These are phyloP conservation scores for Thecaphora thlaspeos DNA, from an alignment of 1,284 basidiomycete species.

Conservation along the genomic window DNA sequence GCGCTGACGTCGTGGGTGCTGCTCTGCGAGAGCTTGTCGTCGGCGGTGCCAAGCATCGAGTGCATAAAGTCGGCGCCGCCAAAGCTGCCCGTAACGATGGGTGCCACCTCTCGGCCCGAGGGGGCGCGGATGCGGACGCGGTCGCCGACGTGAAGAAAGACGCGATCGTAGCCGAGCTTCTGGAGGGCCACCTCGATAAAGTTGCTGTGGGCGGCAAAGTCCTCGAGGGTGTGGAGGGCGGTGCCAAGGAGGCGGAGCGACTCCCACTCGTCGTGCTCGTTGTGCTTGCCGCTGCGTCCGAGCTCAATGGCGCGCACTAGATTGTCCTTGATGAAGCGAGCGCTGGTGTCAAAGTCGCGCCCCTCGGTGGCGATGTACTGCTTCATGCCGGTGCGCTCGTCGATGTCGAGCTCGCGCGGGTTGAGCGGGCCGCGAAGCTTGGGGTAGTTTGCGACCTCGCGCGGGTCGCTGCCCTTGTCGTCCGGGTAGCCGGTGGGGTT, in stretches of 20 bases:
- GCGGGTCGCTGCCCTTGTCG: conserved; percentile 73
- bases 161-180: conserved; percentile 70
- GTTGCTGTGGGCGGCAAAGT: conserved; percentile 76
- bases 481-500: conserved; percentile 62
- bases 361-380: conserved; percentile 84
- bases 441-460: conserved; percentile 36
- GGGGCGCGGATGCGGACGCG: conserved; percentile 73
- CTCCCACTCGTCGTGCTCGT: conserved; percentile 70
- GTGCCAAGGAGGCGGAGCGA: conserved; percentile 28
- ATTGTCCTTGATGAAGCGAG: conserved; percentile 73
- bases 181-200: conserved; percentile 63
- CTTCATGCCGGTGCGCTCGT: conserved; percentile 84
- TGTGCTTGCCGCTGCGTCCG: conserved; percentile 64
- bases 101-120: conserved; percentile 72
- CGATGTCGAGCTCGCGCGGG: conserved; percentile 78
- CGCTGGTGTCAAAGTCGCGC: conserved; percentile 78
- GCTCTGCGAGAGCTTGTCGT: conserved; percentile 65
- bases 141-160: conserved; percentile 84
- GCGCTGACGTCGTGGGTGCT: conserved; percentile 82
- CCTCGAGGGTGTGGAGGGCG: conserved; percentile 73
- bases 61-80: conserved; percentile 75
- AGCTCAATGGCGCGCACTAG: conserved; percentile 67
- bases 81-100: conserved; percentile 83
- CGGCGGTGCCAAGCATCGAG: conserved; percentile 62
- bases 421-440: conserved; percentile 70